Evolutionary conservation across 1,139 yeast species (phyloP), one percentile per base, ranked within the genome.

Genomic region (Schizosaccharomyces versatilis): DNA sequence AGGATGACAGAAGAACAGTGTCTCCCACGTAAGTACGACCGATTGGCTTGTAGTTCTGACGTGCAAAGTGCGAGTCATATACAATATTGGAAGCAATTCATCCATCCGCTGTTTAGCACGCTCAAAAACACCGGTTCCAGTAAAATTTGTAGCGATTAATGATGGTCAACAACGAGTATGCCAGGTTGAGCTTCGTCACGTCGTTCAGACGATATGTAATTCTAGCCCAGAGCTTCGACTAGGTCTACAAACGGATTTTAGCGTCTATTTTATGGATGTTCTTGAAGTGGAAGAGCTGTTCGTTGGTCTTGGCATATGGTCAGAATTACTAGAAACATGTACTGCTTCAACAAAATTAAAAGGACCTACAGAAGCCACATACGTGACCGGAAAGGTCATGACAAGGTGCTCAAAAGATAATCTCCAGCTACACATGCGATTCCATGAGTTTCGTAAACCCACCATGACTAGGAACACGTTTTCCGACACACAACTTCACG

Each of bases 101-200:
- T 19, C 49, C 15, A 44, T 44, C 38, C 49, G 49, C 6, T 44
- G 49, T 32, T 44, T 44, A 44, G 49, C 49, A 44, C 19, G 32
- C 14, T 44, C 49, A 1, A 19, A 24, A 44, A 32, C 19, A 19
- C 38, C 49, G 12, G 49, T 44, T 32, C 49, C 49, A 3, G 38
- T 44, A 8, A 32, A 44, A 32, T 32, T 44, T 8, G 14, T 44
- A 12, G n/a, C 14, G 19, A n/a, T 14, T 2, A n/a, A 19, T 19
- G 49, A 44, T 10, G 14, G 14, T 5, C 15, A 12, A 44, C 19
- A 44, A 44, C 12, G 19, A 8, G n/a, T 44, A 19, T 44, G 49
- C 14, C 49, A 44, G 38, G 49, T 44, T 9, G 49, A 44, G 7
- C 15, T 32, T 17, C 49, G 38, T 10, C 38, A 44, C 32, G 49